These are phyloP conservation scores for Podaxis pistillaris DNA, from an alignment of 768 basidiomycete genomes.

Conservation along the genomic window DNA sequence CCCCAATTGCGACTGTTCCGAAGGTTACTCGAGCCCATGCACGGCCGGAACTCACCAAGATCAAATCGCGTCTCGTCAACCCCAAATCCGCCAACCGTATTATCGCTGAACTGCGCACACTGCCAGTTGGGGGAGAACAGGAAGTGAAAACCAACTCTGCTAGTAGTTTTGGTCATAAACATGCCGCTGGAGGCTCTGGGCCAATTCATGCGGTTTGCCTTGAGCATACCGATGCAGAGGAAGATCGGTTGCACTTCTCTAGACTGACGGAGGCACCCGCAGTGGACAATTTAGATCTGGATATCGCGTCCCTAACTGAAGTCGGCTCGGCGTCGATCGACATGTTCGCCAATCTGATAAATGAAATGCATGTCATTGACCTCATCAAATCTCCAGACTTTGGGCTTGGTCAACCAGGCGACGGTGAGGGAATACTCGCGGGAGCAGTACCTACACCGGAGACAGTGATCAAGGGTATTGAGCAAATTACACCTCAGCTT, in stretches of 20 bases:
- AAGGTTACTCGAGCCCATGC: constrained; percentile 40
- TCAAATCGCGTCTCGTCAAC: constrained; percentile 65
- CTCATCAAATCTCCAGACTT: constrained; percentile 60
- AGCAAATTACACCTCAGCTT: constrained; percentile 72
- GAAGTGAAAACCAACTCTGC: constrained; percentile 21
- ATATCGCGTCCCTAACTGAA: constrained; percentile 27
- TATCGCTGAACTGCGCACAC: constrained; percentile 63
- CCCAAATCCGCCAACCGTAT: constrained; percentile 69
- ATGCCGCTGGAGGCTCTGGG: constrained; percentile 16
- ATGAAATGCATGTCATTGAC: constrained; percentile 61
- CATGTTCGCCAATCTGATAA: constrained; percentile 47
- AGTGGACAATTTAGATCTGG: constrained; percentile 14
- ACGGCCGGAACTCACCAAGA: constrained; percentile 54
- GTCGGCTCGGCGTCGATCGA: constrained; percentile 50
- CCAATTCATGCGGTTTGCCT: constrained; percentile 84
- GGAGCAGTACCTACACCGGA: constrained; percentile 77
- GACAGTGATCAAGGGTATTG: constrained; percentile 65
- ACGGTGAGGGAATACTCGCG: constrained; percentile 62
- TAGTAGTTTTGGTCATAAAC: constrained; percentile 9
- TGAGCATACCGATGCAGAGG: constrained; percentile 59
- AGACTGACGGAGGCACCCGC: constrained; percentile 29
- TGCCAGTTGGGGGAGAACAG: constrained; percentile 47
- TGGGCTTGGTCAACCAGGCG: constrained; percentile 74
- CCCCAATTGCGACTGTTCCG: constrained; percentile 32
- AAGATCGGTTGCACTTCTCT: constrained; percentile 57